phyloP scores from a whole-genome alignment of 345 rosid species.

The Eucalyptus erythrocorys region DNA sequence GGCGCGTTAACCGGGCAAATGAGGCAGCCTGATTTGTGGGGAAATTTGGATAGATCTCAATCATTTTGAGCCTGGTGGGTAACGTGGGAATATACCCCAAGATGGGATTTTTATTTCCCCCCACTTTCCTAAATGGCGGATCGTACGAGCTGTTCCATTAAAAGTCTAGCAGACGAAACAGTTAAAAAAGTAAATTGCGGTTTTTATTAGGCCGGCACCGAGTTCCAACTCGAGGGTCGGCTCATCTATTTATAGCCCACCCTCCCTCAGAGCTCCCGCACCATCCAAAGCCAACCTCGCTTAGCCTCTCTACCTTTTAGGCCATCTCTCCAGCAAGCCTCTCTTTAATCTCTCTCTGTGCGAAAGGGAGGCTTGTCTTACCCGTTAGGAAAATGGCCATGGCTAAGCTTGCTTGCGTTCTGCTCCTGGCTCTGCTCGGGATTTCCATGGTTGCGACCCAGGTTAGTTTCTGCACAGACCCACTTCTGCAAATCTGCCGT shows the following conservation, averaged over 20 bases:
- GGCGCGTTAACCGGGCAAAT: neutral
- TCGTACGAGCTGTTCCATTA: neutral
- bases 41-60: neutral
- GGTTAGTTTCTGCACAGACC: neutral
- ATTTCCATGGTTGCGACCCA: slow-evolving; percentile 5
- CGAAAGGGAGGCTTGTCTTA: neutral
- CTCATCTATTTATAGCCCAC: neutral
- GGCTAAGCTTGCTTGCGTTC: neutral
- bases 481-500: slow-evolving; percentile 5
- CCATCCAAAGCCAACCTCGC: neutral
- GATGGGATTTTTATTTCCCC: neutral
- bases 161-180: neutral
- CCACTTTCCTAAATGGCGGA: neutral
- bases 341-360: neutral
- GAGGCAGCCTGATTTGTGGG: neutral
- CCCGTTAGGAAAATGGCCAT: neutral
- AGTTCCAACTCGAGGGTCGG: neutral
- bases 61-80: neutral
- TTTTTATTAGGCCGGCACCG: neutral
- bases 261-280: neutral
- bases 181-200: neutral
- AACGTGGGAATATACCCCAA: neutral
- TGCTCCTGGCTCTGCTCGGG: slow-evolving; percentile 1
- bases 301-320: neutral
- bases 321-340: neutral